Evolutionary conservation across 208 protist genomes (phyloP).

Genomic region (Trypanosoma platydactyli): DNA sequence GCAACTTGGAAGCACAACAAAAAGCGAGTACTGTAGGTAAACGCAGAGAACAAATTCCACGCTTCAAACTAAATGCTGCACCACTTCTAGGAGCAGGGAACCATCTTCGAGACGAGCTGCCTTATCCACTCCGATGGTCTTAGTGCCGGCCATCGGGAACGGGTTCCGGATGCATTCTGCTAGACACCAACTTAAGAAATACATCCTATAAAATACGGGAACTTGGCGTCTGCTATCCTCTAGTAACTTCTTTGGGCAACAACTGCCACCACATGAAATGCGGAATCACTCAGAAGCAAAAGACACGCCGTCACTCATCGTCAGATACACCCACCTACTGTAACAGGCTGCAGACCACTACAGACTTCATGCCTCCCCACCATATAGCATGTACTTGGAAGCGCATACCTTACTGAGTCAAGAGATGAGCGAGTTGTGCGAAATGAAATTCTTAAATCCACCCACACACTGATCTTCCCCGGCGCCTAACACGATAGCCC

Average conservation of each 20-base stretch:
- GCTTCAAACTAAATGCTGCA: slow-evolving; percentile 34
- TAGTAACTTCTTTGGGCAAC: slow-evolving; percentile 32
- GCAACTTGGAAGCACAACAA: slow-evolving; percentile 25
- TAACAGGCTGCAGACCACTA: slow-evolving; percentile 28
- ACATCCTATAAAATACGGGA: slow-evolving; percentile 44
- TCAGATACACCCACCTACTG: slow-evolving; percentile 1
- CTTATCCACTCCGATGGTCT: not conserved
- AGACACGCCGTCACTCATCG: not conserved
- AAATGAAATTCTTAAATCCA: not conserved
- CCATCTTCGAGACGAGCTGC: slow-evolving; percentile 6
- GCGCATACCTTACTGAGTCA: slow-evolving; percentile 11
- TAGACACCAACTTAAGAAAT: slow-evolving; percentile 31
- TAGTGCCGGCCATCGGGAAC: not conserved
- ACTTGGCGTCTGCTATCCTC: slow-evolving; percentile 27
- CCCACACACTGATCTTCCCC: not conserved
- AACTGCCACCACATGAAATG: slow-evolving; percentile 41
- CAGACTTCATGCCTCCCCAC: slow-evolving; percentile 37
- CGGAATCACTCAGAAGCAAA: slow-evolving; percentile 28
- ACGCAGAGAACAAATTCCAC: slow-evolving; percentile 35
- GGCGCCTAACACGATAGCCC: slow-evolving; percentile 1
- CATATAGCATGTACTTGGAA: slow-evolving; percentile 28
- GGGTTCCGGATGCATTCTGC: not conserved
- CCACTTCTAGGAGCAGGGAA: slow-evolving; percentile 28
- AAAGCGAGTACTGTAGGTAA: slow-evolving; percentile 34
- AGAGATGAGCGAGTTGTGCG: slow-evolving; percentile 11